Evolutionary conservation across 768 basidiomycete genomes (phyloP).

Genomic region (Naganishia friedmannii): DNA sequence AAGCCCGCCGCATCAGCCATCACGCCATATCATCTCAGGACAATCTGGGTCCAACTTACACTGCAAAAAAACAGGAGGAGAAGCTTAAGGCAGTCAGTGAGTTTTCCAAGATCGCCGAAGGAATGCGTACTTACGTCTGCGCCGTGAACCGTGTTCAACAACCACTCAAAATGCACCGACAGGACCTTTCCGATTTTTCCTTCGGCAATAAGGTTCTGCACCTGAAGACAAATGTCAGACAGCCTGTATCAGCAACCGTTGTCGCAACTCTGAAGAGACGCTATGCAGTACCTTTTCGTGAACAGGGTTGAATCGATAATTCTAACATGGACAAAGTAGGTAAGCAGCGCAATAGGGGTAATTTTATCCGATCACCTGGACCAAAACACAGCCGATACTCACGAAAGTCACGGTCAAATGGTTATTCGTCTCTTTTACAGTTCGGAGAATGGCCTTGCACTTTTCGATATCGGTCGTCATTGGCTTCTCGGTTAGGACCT

Average conservation of each 20-base stretch:
- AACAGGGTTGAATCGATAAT: slow-evolving; percentile 37
- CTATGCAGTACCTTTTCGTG: slow-evolving; percentile 28
- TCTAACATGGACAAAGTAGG: slow-evolving; percentile 13
- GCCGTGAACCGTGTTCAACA: slow-evolving; percentile 60
- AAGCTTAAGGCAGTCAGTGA: too few species aligned
- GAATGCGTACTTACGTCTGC: slow-evolving; percentile 53
- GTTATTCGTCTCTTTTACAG: slow-evolving; percentile 55
- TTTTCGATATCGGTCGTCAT: slow-evolving; percentile 60
- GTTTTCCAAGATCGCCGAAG: too few species aligned
- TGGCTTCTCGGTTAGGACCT: slow-evolving; percentile 60
- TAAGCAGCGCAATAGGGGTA: background rate
- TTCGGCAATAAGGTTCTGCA: slow-evolving; percentile 55
- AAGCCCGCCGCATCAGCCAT: too few species aligned
- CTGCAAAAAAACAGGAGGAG: too few species aligned
- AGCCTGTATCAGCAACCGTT: slow-evolving; percentile 35
- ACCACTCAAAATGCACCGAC: slow-evolving; percentile 60
- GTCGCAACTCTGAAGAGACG: background rate
- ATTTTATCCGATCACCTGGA: background rate
- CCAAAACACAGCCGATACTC: background rate
- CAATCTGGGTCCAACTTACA: background rate
- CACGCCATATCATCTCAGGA: background rate
- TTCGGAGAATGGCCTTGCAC: slow-evolving; percentile 56
- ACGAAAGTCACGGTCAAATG: slow-evolving; percentile 56
- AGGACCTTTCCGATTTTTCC: slow-evolving; percentile 59
- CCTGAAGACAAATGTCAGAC: slow-evolving; percentile 52